Evolutionary conservation across 2,329 filamentous ascomycete genomes (phyloP), one percentile per base, ranked within the genome.

Genomic region (Sporothrix luriei): DNA sequence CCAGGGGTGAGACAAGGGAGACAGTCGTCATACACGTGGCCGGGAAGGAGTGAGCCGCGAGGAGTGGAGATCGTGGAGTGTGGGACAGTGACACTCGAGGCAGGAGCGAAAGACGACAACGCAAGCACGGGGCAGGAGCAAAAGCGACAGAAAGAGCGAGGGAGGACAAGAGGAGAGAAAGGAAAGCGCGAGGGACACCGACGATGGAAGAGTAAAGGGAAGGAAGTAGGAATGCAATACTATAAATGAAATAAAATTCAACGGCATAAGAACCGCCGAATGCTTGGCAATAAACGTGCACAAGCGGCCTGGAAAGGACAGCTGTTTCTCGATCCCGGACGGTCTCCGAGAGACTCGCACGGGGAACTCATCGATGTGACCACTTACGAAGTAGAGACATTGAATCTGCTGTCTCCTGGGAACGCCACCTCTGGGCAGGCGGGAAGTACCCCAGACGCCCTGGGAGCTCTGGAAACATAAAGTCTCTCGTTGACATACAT

Each of bases 221-320:
- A 49, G 16, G n/a, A 66, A 43, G 16, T 19, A 46, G 46, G 6
- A 54, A 49, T 13, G 16, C 11, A 54, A 40, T 19, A 33, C 33
- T 33, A 5, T 5, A 9, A 33, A 33, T 33, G 33, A 26, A 46
- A 62, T 19, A 9, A 43, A 62, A 62, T 38, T 7, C 43, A 40
- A 26, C 33, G 29, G 24, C 16, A 55, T 6, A 67, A 55, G 49
- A 67, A 48, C 29, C 33, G 33, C 21, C 48, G 21, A 43, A n/a
- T 3, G 3, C 29, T 26, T 51, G 29, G 24, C 46, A 52, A 55
- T 21, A 29, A 46, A 55, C 4, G 33, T n/a, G 33, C 2, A 10
- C 9, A 46, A 2, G 40, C 38, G 40, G 29, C 29, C 21, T 9
- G 43, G 51, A 68, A 40, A 68, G 26, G 43, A 62, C 66, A 68